Base-by-base conservation (phyloP, 441 rosid species). In the Melastoma candidum region DNA sequence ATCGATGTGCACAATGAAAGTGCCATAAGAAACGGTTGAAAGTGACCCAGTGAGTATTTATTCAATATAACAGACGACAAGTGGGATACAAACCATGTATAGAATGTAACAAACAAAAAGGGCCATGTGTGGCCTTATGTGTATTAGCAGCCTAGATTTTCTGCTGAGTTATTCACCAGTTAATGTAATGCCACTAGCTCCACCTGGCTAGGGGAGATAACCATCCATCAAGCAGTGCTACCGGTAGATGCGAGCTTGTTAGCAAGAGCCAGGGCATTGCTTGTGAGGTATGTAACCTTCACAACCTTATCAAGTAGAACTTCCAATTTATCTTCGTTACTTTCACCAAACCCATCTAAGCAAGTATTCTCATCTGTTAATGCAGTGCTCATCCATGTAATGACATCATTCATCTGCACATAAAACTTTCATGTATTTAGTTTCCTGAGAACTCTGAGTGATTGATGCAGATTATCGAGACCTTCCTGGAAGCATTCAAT, bases 181-280 rank as follows among this genome's bases (percentile, higher is more conserved):
- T 29, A 29, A 29, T 7, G 7, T 29, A 29, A 29, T 29, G 36
- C 36, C 3, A 29, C 5, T 29, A 29, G 36, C 36, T 29, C 36
- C 1, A 29, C 36, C 7, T 3, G 36, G 36, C 3, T 29, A 7
- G 36, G 36, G 36, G 36, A 29, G 36, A 29, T 7, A 3, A 29
- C 22, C 36, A 29, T 29, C 36, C 3, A 29, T 60, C 26, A 50
- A 26, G 47, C n/a, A 32, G 57, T 56, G 11, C 44, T 22, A 1
- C 44, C 86, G 46, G 77, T 53, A 9, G 86, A 68, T 0, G 83
- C 85, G 13, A 90, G 86, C 63, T 78, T 83, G 64, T 79, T 83
- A 17, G 81, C 80, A 53, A 87, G 84, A 56, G 95, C 97, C 56
- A 87, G 74, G 0, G 97, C 85, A 54, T 82, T 92, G 56, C 96